Base-by-base conservation (phyloP, 352 stramenopile genomes). In the Globisporangium polare region DNA sequence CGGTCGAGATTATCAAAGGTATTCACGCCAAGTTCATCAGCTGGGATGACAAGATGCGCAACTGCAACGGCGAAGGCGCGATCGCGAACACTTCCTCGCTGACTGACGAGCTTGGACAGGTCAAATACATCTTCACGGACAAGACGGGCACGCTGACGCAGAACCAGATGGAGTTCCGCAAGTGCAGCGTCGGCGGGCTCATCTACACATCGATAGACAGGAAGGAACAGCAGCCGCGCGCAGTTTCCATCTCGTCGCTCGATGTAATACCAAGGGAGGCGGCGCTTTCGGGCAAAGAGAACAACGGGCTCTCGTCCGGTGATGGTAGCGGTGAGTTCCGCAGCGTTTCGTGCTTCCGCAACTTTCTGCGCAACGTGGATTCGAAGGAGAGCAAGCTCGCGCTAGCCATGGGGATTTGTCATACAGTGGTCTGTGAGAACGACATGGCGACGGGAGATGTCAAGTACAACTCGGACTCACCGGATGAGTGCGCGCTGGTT, bases 161-260 rank as follows among this genome's bases (percentile, higher is more conserved):
- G 58, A 98, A 98, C 66, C 78, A 90, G 46, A 98, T 98, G 95
- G 85, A 94, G 51, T 99, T 99, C 65, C 96, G 97, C 41, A 92
- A 95, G 58, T 98, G 92, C 65, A 97, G 86, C 62, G 89, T 98
- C 15, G 87, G 89, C 54, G 90, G 92, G 20, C 65, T 74, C 6
- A 63, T 94, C n/a, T 98, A 97, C 71, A 72, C 80, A 4, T 52
- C 26, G 0, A 50, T 50, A 7, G 75, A 80, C n/a, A 71, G 68
- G 53, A 78, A 72, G 1, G 66, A 77, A 2, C 60, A 77, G 2
- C 60, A 61, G 0, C 20, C 69, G 4, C 73, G 66, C 31, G 45
- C 62, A 1, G 55, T 77, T 6, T 82, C 74, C 9, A 72, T 83
- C 22, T 69, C 75, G 18, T 71, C 74, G 3, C 57, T 81, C 0